phyloP scores from a whole-genome alignment of 257 asterid genomes.

The Penstemon eatonii region DNA sequence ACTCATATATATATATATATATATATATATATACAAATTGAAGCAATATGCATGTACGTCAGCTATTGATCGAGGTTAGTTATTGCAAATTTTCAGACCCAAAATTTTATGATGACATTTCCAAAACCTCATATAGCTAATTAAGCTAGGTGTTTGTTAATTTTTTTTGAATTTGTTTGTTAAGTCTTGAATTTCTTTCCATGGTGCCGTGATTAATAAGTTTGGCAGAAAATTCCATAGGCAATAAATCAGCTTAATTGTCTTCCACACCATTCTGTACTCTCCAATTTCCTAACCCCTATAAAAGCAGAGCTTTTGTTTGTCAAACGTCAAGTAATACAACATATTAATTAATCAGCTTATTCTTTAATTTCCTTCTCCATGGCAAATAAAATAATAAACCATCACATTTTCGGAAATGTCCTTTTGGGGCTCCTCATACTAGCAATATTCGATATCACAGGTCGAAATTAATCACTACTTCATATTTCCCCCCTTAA shows the following conservation, averaged over 20 bases:
- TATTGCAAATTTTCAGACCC: not conserved
- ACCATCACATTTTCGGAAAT: constrained; percentile 10
- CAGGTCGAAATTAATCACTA: constrained; percentile 14
- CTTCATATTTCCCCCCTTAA: not conserved
- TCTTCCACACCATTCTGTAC: not conserved
- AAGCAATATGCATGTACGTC: too few species aligned
- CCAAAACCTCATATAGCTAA: not conserved
- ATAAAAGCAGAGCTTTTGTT: constrained; percentile 12
- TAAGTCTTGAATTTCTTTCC: not conserved
- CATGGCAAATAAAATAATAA: constrained; percentile 10
- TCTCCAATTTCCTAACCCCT: not conserved
- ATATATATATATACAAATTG: too few species aligned
- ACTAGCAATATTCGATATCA: constrained; percentile 23
- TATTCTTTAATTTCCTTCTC: not conserved
- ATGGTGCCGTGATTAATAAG: not conserved
- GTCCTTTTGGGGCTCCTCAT: constrained; percentile 28
- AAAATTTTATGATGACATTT: constrained; percentile 1
- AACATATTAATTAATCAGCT: not conserved
- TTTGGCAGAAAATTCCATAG: not conserved
- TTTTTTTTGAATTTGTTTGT: not conserved
- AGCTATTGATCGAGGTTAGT: too few species aligned
- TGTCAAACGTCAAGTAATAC: not conserved
- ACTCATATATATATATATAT: not conserved
- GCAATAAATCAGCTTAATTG: not conserved
- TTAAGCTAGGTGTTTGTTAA: not conserved